Base-by-base conservation (phyloP, 2,329 filamentous ascomycete genomes). In the Stachybotrys echinatus region DNA sequence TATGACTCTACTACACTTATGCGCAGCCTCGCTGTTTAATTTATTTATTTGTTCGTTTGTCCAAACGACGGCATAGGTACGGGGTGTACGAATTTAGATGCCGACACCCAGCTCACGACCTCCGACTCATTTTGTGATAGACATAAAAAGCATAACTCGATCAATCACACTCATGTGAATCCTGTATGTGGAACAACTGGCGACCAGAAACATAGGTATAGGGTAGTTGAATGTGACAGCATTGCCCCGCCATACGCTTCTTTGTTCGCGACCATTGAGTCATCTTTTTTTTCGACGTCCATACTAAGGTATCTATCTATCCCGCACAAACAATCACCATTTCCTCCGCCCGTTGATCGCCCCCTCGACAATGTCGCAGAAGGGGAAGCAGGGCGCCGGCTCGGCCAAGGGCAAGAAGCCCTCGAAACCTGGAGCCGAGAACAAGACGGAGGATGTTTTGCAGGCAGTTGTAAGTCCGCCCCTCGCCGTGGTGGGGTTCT, bases 371-470 rank as follows among this genome's bases (percentile, higher is more conserved):
- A 78, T 78, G 75, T 76, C 75, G 56, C 68, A 73, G 63, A 70
- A 74, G 63, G 65, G 69, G 55, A 68, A 74, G 62, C 66, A 61
- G 48, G 62, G 65, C 51, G 56, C 56, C 49, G 63, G 61, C 60
- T 67, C 69, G 52, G 62, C 65, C 52, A 78, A 80, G 69, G 73
- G 73, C 59, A 82, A 81, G 61, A 80, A 80, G 63, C 58, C 75
- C 52, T 65, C 71, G 58, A 80, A 79, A 57, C 56, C 70, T 48
- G 72, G 72, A 56, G 68, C 75, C 44, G 79, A 83, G 59, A 70
- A 65, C 62, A 81, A 82, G 63, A 71, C 74, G 58, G 80, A 83
- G 57, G 78, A 83, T 64, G 74, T 77, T 53, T 69, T 83, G 49
- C 79, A 83, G 66, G 77, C 77, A 23, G 77, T 80, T 55, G 76